A percentile compares a stretch with the other conserved stretches of the same genome.
phyloP scores from a whole-genome alignment of 805 yeast genomes.

The Sungouiozyma ichnusensis region DNA sequence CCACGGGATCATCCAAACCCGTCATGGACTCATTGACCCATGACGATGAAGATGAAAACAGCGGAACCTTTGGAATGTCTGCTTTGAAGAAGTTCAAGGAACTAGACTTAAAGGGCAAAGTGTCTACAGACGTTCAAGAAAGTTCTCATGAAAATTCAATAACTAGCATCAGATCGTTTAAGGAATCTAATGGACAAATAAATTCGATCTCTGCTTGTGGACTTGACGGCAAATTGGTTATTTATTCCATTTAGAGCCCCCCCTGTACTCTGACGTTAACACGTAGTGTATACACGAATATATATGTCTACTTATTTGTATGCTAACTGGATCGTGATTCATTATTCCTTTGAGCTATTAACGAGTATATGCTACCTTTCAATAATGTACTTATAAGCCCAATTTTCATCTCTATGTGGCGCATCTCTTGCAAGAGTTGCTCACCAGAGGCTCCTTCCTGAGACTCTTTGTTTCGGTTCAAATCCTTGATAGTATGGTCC shows the following conservation, averaged over 20 bases:
- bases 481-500: constrained; percentile 20
- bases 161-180: constrained; percentile 47
- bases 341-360: constrained; percentile 26
- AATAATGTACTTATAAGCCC: constrained; percentile 56
- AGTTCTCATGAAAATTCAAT: constrained; percentile 91
- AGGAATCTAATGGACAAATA: constrained; percentile 40
- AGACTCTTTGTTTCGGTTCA: constrained; percentile 8
- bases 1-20: not conserved
- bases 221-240: constrained; percentile 83
- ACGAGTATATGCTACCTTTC: constrained; percentile 60
- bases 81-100: constrained; percentile 92
- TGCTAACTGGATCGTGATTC: not conserved
- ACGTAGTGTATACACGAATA: too few species aligned
- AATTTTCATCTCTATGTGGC: constrained; percentile 52
- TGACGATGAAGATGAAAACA: constrained; percentile 43
- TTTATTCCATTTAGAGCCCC: constrained; percentile 43
- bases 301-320: not conserved
- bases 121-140: constrained; percentile 36
- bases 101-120: constrained; percentile 87
- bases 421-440: constrained; percentile 38
- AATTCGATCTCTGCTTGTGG: constrained; percentile 66
- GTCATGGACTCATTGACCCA: too few species aligned
- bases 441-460: constrained; percentile 16
- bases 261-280: too few species aligned
- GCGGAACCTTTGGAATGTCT: constrained; percentile 48